phyloP scores from a whole-genome alignment of 2,329 filamentous ascomycete genomes.

The Diaporthe vexans region DNA sequence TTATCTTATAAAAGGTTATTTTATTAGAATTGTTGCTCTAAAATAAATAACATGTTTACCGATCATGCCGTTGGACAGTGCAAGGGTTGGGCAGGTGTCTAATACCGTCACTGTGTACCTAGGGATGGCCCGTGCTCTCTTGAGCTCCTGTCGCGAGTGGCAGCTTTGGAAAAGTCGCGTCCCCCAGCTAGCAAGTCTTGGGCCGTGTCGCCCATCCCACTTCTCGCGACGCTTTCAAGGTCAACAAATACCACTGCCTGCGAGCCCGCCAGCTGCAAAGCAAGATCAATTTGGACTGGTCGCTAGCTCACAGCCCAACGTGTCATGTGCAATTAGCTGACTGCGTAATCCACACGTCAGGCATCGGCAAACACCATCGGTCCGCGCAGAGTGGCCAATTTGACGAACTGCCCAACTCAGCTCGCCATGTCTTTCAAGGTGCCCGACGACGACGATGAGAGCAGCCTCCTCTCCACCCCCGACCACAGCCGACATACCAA shows the following conservation, averaged over 20 bases:
- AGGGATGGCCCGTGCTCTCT: constrained; percentile 11
- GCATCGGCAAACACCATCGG: not conserved
- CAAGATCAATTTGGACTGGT: not conserved
- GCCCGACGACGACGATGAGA: constrained; percentile 54
- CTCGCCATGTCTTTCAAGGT: constrained; percentile 52
- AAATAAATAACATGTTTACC: too few relatives aligned
- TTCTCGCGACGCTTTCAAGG: not conserved
- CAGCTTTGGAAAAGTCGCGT: constrained; percentile 38
- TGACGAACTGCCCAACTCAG: constrained; percentile 17
- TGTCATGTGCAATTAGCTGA: not conserved
- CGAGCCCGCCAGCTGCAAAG: not conserved
- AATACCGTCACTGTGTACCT: not conserved
- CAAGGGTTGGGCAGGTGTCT: too few relatives aligned
- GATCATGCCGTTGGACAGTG: not conserved
- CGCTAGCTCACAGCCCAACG: not conserved
- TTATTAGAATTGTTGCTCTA: too few relatives aligned
- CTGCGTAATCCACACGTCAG: not conserved
- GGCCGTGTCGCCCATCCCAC: constrained; percentile 26
- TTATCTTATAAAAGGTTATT: too few relatives aligned
- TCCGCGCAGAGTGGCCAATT: not conserved
- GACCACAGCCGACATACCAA: constrained; percentile 54
- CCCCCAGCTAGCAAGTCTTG: constrained; percentile 9
- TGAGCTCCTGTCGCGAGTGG: constrained; percentile 29
- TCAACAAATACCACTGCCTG: not conserved
- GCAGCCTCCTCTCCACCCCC: constrained; percentile 63